Conservation (phyloP, 345 rosid species). For the Carallia brachiata region DNA sequence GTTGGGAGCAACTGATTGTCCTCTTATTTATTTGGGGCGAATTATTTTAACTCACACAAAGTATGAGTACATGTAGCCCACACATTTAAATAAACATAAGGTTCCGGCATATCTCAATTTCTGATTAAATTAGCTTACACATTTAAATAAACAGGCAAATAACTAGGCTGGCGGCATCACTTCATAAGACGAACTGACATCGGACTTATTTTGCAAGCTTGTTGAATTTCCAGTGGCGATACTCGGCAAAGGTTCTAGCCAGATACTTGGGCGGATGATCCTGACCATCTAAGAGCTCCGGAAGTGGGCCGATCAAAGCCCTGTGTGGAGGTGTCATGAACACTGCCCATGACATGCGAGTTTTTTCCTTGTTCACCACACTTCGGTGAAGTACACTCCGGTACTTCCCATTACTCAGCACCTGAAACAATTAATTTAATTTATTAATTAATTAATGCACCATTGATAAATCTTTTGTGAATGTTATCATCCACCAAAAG, state of each 20-base stretch:
- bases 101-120: no score
- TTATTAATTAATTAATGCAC: background rate
- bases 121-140: no score
- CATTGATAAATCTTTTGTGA: no score
- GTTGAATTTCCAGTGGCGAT: slow-evolving; percentile 41
- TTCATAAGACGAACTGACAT: no score
- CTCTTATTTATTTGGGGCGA: no score
- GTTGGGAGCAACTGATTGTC: no score
- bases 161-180: no score
- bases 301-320: slow-evolving; percentile 42
- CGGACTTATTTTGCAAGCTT: slow-evolving; percentile 36
- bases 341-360: slow-evolving; percentile 56
- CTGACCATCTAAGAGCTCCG: slow-evolving; percentile 36
- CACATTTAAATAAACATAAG: no score
- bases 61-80: no score
- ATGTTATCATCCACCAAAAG: no score
- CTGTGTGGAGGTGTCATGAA: slow-evolving; percentile 41
- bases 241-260: slow-evolving; percentile 44
- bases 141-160: no score
- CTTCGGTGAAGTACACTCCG: slow-evolving; percentile 54
- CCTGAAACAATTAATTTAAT: slow-evolving; percentile 13
- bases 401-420: slow-evolving; percentile 55
- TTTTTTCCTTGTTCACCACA: slow-evolving; percentile 40
- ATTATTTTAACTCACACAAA: no score
- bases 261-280: slow-evolving; percentile 38